A percentile compares a stretch with the other conserved stretches of the same genome.
phyloP scores from a whole-genome alignment of 305 asterid species.

The Fraxinus xanthoxyloides region DNA sequence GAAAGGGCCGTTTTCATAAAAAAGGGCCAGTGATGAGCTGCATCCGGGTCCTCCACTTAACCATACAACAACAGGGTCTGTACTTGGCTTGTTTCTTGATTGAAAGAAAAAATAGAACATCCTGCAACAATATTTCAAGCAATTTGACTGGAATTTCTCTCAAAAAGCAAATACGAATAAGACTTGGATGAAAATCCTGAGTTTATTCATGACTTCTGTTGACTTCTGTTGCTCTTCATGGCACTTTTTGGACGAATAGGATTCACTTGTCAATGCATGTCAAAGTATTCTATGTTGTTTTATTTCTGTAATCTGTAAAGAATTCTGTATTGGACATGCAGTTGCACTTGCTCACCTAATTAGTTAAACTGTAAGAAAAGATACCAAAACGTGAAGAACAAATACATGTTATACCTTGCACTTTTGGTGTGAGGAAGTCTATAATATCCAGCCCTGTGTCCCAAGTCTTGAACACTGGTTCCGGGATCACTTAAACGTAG shows the following conservation, averaged over 20 bases:
- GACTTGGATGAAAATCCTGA: neutral
- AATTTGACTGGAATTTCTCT: neutral
- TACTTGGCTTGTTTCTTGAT: slow-evolving; percentile 53
- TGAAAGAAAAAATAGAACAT: slow-evolving; percentile 93
- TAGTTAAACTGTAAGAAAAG: neutral
- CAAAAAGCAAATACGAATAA: neutral
- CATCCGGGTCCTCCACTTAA: slow-evolving; percentile 98
- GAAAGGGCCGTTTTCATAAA: slow-evolving; percentile 92
- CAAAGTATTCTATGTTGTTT: neutral
- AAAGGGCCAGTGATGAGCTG: slow-evolving; percentile 76
- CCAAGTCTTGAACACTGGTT: slow-evolving; percentile 46
- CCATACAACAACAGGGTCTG: slow-evolving; percentile 89
- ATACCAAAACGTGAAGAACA: neutral
- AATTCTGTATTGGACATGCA: neutral
- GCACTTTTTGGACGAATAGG: neutral
- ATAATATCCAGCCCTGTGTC: slow-evolving; percentile 81
- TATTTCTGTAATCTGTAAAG: neutral
- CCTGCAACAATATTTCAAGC: slow-evolving; percentile 42
- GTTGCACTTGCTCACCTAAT: neutral
- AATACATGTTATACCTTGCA: slow-evolving; percentile 48
- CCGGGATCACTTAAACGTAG: slow-evolving; percentile 40
- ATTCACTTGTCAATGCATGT: neutral
- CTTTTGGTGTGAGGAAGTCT: slow-evolving; percentile 48
- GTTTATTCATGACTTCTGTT: neutral
- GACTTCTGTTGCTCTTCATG: too few species aligned